A percentile compares a stretch with the other conserved stretches of the same genome.
Conservation (phyloP, 306 rosid genomes). For the Fagus sylvatica region DNA sequence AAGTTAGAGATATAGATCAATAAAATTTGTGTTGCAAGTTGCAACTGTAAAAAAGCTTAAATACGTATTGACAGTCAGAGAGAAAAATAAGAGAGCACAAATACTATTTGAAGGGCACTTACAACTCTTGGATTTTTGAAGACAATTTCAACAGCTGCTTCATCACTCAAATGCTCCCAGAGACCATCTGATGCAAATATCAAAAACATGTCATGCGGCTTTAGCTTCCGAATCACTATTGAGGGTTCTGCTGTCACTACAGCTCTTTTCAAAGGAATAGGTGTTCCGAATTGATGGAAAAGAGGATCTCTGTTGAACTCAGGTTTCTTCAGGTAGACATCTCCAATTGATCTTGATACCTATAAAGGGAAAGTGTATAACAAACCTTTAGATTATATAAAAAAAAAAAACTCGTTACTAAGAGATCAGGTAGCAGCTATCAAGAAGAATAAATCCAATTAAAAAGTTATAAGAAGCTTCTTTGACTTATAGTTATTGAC, state of each 20-base stretch:
- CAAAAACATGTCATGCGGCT: slow-evolving; percentile 53
- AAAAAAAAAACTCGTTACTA: background rate
- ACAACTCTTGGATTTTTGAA: slow-evolving; percentile 54
- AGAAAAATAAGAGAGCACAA: background rate
- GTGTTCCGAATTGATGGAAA: slow-evolving; percentile 46
- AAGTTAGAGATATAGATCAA: background rate
- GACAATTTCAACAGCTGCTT: slow-evolving; percentile 54
- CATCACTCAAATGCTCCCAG: slow-evolving; percentile 68
- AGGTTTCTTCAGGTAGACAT: slow-evolving; percentile 68
- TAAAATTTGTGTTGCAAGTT: background rate
- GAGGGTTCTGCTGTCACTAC: slow-evolving; percentile 72
- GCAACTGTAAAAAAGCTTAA: background rate
- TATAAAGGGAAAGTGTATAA: slow-evolving; percentile 2
- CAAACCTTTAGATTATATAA: background rate
- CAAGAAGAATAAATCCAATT: slow-evolving; percentile 14
- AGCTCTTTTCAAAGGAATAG: slow-evolving; percentile 54
- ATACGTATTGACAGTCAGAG: background rate
- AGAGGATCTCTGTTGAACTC: slow-evolving; percentile 54
- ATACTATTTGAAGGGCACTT: slow-evolving; percentile 23
- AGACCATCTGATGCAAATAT: slow-evolving; percentile 76
- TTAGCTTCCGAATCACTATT: slow-evolving; percentile 42
- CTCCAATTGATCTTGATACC: slow-evolving; percentile 86
- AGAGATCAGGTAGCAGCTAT: slow-evolving; percentile 1
- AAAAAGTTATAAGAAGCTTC: background rate
- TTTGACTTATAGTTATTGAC: background rate